phyloP scores from a whole-genome alignment of 2,329 filamentous ascomycete genomes.

The Ceratocystis huliohia region DNA sequence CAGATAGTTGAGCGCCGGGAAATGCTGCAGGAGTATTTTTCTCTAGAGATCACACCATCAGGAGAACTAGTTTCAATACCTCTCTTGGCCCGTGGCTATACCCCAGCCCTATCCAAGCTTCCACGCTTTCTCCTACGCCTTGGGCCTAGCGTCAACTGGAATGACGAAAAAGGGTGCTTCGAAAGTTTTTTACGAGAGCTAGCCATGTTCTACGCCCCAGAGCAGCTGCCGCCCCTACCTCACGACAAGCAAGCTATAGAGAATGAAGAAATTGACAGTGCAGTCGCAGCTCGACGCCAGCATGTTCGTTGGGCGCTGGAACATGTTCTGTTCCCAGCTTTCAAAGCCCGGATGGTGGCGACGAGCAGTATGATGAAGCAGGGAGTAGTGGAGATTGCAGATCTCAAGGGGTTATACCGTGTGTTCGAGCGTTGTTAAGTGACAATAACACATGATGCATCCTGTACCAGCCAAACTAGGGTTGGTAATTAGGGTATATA shows the following conservation, averaged over 20 bases:
- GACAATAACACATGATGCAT: neutral
- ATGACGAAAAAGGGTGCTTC: constrained; percentile 73
- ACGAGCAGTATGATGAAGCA: constrained; percentile 65
- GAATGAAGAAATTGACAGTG: constrained; percentile 35
- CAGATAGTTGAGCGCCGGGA: constrained; percentile 65
- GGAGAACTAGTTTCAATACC: constrained; percentile 72
- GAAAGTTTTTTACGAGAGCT: constrained; percentile 73
- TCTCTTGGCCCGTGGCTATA: constrained; percentile 77
- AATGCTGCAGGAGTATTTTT: constrained; percentile 90
- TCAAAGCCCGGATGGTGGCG: constrained; percentile 69
- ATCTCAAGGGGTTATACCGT: constrained; percentile 80
- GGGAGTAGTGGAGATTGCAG: constrained; percentile 71
- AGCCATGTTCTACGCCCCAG: constrained; percentile 81
- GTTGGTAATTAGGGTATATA: neutral
- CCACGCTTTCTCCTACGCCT: constrained; percentile 78
- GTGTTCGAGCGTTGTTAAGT: constrained; percentile 85
- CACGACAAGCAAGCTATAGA: constrained; percentile 27
- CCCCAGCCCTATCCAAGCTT: constrained; percentile 71
- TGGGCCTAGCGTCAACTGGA: constrained; percentile 81
- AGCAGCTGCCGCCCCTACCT: constrained; percentile 53
- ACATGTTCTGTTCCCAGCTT: constrained; percentile 78
- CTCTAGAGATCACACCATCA: constrained; percentile 63
- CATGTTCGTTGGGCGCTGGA: constrained; percentile 69
- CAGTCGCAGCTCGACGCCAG: constrained; percentile 45
- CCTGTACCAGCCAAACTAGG: neutral